Percentiles rank a stretch among this genome's conserved stretches.
phyloP scores from a whole-genome alignment of 2,329 filamentous ascomycete species.

The Cytospora piceae region DNA sequence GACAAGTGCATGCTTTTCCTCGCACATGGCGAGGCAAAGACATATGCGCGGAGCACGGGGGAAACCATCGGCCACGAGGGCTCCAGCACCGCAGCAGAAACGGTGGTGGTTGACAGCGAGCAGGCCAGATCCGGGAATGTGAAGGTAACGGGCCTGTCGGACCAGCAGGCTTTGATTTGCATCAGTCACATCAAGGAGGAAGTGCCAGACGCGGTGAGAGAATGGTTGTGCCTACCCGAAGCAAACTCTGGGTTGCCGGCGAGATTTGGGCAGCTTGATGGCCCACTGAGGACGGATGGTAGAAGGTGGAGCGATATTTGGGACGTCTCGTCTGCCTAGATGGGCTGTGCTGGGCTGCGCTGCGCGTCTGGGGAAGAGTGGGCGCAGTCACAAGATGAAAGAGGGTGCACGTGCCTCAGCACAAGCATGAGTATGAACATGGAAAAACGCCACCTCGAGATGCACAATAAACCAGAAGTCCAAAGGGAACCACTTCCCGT shows the following conservation, averaged over 20 bases:
- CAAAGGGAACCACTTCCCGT: neutral
- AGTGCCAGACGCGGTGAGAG: conserved; percentile 78
- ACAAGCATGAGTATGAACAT: neutral
- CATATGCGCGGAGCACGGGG: conserved; percentile 37
- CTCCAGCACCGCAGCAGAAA: conserved; percentile 32
- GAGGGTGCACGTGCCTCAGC: neutral
- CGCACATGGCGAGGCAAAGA: conserved; percentile 61
- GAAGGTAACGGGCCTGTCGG: conserved; percentile 64
- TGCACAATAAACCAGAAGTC: neutral
- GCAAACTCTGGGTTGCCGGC: conserved; percentile 64
- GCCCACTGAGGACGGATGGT: conserved; percentile 61
- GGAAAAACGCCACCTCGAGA: neutral
- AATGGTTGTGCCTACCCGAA: conserved; percentile 87
- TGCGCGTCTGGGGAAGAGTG: neutral
- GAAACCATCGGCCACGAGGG: conserved; percentile 12
- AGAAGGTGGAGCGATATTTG: conserved; percentile 69
- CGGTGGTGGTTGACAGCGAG: conserved; percentile 51
- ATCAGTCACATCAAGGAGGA: conserved; percentile 92
- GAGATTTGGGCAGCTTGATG: conserved; percentile 66
- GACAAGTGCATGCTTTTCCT: conserved; percentile 88
- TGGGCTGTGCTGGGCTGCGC: neutral
- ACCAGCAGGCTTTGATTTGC: conserved; percentile 81
- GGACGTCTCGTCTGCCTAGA: conserved; percentile 43
- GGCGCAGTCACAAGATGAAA: neutral
- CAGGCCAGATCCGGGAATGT: conserved; percentile 49